These are phyloP conservation scores for Tripidium arundinaceum DNA, from an alignment of 202 grass and related monocot species.

Conservation along the genomic window DNA sequence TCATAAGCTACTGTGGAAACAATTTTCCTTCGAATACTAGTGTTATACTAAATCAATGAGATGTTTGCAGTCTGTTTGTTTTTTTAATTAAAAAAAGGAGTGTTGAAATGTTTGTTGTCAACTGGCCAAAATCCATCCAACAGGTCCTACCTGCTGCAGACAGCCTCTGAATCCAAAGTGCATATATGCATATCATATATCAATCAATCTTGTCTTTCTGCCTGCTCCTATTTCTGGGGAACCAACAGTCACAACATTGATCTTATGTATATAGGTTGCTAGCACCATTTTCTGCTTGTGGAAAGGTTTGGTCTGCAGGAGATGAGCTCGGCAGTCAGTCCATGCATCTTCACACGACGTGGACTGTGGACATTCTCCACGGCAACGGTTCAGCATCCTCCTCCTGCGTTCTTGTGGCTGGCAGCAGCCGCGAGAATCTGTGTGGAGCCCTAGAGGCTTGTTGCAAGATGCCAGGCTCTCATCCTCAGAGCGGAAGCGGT, in stretches of 20 bases:
- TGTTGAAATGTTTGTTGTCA: neutral
- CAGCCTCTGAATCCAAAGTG: constrained; percentile 11
- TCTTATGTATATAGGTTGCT: constrained; percentile 3
- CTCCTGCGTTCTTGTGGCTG: constrained; percentile 24
- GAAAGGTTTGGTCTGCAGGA: constrained; percentile 25
- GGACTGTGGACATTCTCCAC: neutral
- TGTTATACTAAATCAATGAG: neutral
- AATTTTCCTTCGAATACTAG: neutral
- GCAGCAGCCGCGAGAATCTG: constrained; percentile 4
- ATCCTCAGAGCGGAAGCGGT: neutral
- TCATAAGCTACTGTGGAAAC: neutral
- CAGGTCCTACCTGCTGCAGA: neutral
- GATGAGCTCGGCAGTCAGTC: constrained; percentile 22
- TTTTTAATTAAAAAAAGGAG: neutral
- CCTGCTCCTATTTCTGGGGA: neutral
- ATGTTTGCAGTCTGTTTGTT: neutral
- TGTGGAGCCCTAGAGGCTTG: neutral
- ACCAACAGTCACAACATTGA: neutral
- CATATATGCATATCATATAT: neutral
- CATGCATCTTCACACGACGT: neutral
- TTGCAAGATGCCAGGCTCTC: constrained; percentile 13
- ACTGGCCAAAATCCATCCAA: constrained; percentile 20
- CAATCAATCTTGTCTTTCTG: constrained; percentile 26
- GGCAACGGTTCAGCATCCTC: neutral
- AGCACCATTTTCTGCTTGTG: constrained; percentile 31